Conservation (phyloP, 2,329 filamentous ascomycete species). For the Monascus ruber region DNA sequence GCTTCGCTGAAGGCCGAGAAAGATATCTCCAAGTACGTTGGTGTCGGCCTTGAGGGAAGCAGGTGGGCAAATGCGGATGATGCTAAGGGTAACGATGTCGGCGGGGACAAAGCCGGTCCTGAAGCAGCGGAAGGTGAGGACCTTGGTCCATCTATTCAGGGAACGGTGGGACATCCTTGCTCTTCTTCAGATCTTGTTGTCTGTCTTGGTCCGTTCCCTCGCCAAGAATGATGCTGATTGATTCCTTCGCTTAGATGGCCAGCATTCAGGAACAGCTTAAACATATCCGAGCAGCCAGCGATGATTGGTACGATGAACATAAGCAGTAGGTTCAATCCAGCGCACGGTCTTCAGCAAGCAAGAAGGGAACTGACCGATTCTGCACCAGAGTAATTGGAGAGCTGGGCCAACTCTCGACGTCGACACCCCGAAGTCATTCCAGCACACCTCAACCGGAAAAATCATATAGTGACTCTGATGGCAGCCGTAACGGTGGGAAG, state of each 20-base stretch:
- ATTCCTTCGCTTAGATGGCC: conserved; percentile 29
- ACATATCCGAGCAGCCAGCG: conserved; percentile 33
- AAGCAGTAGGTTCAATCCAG: conserved; percentile 20
- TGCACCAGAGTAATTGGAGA: conserved; percentile 26
- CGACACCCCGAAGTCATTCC: conserved; percentile 16
- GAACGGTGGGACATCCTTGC: conserved; percentile 37
- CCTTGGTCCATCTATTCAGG: conserved; percentile 36
- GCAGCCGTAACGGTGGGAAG: conserved; percentile 4
- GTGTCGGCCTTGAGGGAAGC: conserved; percentile 26
- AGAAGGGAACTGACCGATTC: conserved; percentile 1
- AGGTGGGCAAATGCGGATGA: conserved; percentile 29
- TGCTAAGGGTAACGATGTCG: conserved; percentile 11
- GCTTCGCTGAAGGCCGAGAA: conserved; percentile 23
- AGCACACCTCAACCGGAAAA: conserved; percentile 18
- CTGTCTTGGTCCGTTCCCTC: conserved; percentile 15
- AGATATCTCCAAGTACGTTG: conserved; percentile 15
- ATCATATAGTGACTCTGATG: conserved; percentile 3
- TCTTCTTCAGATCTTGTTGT: conserved; percentile 20
- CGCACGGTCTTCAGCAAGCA: conserved; percentile 3
- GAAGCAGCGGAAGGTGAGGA: conserved; percentile 35
- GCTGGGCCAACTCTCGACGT: conserved; percentile 23
- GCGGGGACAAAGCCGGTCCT: conserved; percentile 22
- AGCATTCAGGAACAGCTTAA: conserved; percentile 38
- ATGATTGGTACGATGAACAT: conserved; percentile 35
- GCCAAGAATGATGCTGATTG: conserved; percentile 11